phyloP scores from a whole-genome alignment of 306 rosid genomes.

The Carpinus fangiana region DNA sequence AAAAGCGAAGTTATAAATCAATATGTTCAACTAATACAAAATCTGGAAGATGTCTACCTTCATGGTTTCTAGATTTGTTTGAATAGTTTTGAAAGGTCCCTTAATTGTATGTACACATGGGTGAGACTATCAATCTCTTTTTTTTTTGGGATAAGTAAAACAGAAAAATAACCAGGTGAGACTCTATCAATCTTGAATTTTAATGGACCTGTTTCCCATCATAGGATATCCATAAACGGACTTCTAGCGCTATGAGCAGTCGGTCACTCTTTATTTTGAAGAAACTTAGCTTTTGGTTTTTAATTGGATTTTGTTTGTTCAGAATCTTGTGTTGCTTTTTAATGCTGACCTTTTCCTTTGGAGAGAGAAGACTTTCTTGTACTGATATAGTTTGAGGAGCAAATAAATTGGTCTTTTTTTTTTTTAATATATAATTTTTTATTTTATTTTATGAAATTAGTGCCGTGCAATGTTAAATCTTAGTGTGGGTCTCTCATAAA shows the following conservation, averaged over 20 bases:
- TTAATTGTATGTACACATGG: not conserved
- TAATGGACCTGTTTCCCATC: not conserved
- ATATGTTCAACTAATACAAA: no score
- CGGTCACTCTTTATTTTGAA: not conserved
- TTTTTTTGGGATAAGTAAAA: no score
- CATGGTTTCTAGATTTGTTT: not conserved
- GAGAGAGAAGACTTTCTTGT: not conserved
- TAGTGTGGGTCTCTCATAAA: not conserved
- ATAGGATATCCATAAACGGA: not conserved
- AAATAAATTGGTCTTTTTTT: not conserved
- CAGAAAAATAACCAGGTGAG: no score
- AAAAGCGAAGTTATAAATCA: no score
- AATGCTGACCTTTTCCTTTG: not conserved
- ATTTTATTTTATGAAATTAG: not conserved
- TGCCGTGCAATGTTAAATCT: not conserved
- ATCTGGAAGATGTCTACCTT: not conserved
- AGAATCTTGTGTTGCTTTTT: not conserved
- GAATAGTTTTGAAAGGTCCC: not conserved
- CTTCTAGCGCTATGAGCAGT: not conserved
- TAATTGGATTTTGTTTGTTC: not conserved
- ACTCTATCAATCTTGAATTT: not conserved
- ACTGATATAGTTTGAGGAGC: not conserved
- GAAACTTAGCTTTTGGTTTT: constrained; percentile 23
- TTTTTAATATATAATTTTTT: no score
- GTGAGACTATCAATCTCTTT: not conserved